phyloP scores from a whole-genome alignment of 352 stramenopile genomes.

The Pythium vanterpoolii region DNA sequence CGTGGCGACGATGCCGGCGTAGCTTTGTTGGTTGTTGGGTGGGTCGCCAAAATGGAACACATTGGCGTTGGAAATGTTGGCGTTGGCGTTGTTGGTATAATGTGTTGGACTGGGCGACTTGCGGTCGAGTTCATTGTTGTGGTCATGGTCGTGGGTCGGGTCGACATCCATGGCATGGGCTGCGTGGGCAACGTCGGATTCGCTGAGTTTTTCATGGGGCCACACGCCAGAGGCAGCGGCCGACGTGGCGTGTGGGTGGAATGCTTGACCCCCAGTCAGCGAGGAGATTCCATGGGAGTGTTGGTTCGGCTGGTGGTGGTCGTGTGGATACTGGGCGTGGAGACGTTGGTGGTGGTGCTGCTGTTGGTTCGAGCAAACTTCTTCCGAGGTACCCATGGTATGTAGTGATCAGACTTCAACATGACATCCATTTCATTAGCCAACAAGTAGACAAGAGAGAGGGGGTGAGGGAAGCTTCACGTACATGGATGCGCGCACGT shows the following conservation, averaged over 20 bases:
- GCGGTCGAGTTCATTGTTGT: neutral
- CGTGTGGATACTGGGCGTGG: conserved; percentile 1
- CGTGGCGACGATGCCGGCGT: conserved; percentile 5
- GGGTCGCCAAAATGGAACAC: conserved; percentile 22
- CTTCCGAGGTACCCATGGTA: conserved; percentile 20
- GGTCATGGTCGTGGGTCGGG: conserved; percentile 15
- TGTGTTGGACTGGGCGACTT: conserved; percentile 18
- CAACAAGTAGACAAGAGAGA: neutral
- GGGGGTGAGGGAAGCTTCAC: neutral
- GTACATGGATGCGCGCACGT: neutral
- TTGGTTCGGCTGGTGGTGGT: conserved; percentile 1
- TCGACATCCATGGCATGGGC: conserved; percentile 20
- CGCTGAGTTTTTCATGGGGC: conserved; percentile 24
- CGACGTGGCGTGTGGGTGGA: neutral
- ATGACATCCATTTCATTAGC: neutral
- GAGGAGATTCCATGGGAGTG: neutral
- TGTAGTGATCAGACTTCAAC: conserved; percentile 2
- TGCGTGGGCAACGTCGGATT: conserved; percentile 10
- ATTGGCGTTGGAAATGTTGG: neutral
- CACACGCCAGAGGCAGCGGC: neutral
- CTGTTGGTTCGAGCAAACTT: conserved; percentile 5
- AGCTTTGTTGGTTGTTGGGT: conserved; percentile 3
- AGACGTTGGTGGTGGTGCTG: conserved; percentile 6
- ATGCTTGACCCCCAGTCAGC: neutral
- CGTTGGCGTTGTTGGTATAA: neutral